Evolutionary conservation across 306 rosid species (phyloP), one percentile per base, ranked within the genome.

Genomic region (Amphicarpaea edgeworthii): DNA sequence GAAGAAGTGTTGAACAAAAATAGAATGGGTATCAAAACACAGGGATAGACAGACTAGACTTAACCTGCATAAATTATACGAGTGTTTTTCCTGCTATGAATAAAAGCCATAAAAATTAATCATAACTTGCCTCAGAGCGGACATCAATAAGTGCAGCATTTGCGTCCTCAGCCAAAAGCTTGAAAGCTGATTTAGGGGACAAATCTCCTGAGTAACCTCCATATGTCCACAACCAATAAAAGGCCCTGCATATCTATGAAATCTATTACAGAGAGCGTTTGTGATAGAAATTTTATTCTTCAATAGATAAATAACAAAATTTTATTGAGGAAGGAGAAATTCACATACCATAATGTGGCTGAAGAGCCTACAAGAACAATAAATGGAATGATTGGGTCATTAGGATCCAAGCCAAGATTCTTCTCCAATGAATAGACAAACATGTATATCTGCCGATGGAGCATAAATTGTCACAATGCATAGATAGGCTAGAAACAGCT

Each of bases 121-220:
- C 77, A 61, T 67, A 77, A 73, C 97, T 87, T 86, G 87, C 98
- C 97, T 95, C 97, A 3, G 86, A 79, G 53, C 97, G 94, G 82
- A 92, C 77, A 83, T 92, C 98, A 79, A 95, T 73, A 68, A 95
- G 96, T 64, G 87, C 86, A 77, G 92, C 90, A 68, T 89, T 84
- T 59, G 73, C 83, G 69, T 86, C 88, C 82, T 85, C 96, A 11
- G 83, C 70, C 95, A 95, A 82, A 69, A 92, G 85, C 75, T 89
- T 91, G 43, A 90, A 82, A 79, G 98, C 88, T 30, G 74, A 60
- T 85, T 95, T 64, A 50, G 98, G 93, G 70, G 98, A 76, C 77
- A 95, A 86, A 86, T 92, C 97, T 69, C 98, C 98, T 4, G 98
- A 72, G 54, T 90, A 95, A 81, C 98, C 98, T 57, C 98, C 84